Percentiles rank a stretch among this genome's conserved stretches.
Conservation (phyloP, 2,329 filamentous ascomycete species). For the Phaeosphaeriaceae sp. region DNA sequence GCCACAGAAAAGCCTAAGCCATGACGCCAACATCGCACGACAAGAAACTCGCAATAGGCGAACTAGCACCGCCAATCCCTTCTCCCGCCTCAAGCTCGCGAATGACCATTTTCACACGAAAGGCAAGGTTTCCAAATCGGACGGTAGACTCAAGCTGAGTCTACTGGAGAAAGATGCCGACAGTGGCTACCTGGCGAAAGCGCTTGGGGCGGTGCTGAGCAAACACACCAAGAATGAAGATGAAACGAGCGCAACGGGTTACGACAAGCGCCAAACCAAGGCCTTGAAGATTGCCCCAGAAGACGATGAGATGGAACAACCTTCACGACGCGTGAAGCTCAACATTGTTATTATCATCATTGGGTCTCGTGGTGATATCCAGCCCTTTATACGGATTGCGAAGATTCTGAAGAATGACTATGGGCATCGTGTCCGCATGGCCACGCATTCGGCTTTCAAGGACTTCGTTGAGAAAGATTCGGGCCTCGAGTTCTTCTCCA, state of each 20-base stretch:
- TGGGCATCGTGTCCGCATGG: slow-evolving; percentile 77
- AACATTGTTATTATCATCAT: slow-evolving; percentile 88
- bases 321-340: slow-evolving; percentile 57
- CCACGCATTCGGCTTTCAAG: slow-evolving; percentile 79
- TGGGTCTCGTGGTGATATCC: slow-evolving; percentile 79
- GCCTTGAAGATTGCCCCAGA: slow-evolving; percentile 36
- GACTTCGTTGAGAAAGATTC: slow-evolving; percentile 76
- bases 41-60: slow-evolving; percentile 14
- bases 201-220: slow-evolving; percentile 69
- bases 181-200: slow-evolving; percentile 76
- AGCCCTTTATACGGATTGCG: slow-evolving; percentile 79
- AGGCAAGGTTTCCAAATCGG: slow-evolving; percentile 69
- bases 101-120: slow-evolving; percentile 71
- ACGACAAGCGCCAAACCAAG: slow-evolving; percentile 12
- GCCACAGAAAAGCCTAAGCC: slow-evolving; percentile 23
- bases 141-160: slow-evolving; percentile 75
- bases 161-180: slow-evolving; percentile 71
- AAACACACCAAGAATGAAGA: slow-evolving; percentile 58
- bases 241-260: slow-evolving; percentile 36
- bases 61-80: slow-evolving; percentile 39
- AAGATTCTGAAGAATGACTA: slow-evolving; percentile 74
- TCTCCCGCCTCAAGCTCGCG: slow-evolving; percentile 64
- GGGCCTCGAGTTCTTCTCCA: slow-evolving; percentile 79
- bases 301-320: slow-evolving; percentile 45
- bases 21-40: slow-evolving; percentile 12